Conservation (phyloP, 768 basidiomycete genomes). For the Pholiota conissans region DNA sequence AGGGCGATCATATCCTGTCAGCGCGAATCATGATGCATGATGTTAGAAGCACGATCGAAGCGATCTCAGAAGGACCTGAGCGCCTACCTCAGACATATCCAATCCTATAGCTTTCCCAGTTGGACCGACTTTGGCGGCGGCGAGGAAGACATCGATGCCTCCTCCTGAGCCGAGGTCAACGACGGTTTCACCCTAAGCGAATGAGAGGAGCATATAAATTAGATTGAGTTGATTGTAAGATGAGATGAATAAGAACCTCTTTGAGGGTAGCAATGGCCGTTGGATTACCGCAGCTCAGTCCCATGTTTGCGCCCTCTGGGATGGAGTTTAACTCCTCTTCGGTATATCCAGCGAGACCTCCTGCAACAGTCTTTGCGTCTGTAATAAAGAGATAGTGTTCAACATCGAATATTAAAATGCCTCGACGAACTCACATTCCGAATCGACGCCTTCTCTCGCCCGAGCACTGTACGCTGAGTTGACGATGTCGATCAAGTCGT, state of each 20-base stretch:
- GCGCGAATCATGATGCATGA: not conserved
- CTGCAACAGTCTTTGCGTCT: slow-evolving; percentile 36
- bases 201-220: not conserved
- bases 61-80: not conserved
- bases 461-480: slow-evolving; percentile 34
- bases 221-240: not conserved
- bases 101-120: slow-evolving; percentile 53
- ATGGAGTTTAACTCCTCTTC: slow-evolving; percentile 40
- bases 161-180: slow-evolving; percentile 60
- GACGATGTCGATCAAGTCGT: slow-evolving; percentile 24
- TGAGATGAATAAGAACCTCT: slow-evolving; percentile 29
- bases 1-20: slow-evolving; percentile 50
- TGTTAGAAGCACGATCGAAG: not conserved
- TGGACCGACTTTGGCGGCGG: slow-evolving; percentile 48
- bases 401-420: not conserved
- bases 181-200: slow-evolving; percentile 51
- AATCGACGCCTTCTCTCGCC: slow-evolving; percentile 24
- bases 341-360: slow-evolving; percentile 47
- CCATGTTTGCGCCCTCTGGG: slow-evolving; percentile 46
- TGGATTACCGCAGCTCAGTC: slow-evolving; percentile 57
- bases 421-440: slow-evolving; percentile 17
- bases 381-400: not conserved
- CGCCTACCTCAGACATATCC: slow-evolving; percentile 47
- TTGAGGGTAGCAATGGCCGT: slow-evolving; percentile 44
- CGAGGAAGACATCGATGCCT: slow-evolving; percentile 56